A percentile compares a stretch with the other conserved stretches of the same genome.
These are phyloP conservation scores for Apophysomyces elegans DNA, from an alignment of 371 early-diverging fungal genomes.

Conservation along the genomic window DNA sequence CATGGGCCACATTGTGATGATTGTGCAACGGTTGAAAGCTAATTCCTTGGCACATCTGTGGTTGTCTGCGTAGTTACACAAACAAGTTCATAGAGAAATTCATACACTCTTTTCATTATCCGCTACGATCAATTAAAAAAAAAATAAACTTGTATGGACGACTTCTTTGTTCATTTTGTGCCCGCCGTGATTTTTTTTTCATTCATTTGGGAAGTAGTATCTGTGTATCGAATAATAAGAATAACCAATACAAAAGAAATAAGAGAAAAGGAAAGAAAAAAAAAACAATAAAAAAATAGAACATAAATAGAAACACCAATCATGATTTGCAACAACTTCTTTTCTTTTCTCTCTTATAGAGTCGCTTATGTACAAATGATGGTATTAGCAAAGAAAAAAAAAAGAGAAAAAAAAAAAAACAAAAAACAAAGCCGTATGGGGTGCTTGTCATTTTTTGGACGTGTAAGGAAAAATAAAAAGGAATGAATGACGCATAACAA, in stretches of 20 bases:
- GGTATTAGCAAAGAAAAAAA: not conserved
- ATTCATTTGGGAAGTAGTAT: too few species aligned
- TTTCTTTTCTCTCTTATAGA: conserved; percentile 7
- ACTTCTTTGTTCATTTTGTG: not conserved
- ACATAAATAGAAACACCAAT: conserved; percentile 6
- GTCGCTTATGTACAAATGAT: conserved; percentile 10
- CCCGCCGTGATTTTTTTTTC: too few species aligned
- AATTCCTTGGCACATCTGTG: conserved; percentile 4
- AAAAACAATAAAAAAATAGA: not conserved
- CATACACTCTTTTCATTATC: not conserved
- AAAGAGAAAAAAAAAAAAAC: too few species aligned
- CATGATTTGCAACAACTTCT: conserved; percentile 10
- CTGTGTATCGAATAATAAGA: too few species aligned
- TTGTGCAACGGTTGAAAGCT: conserved; percentile 5
- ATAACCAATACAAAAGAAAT: too few species aligned
- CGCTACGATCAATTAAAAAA: not conserved
- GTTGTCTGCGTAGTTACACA: not conserved
- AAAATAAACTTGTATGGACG: not conserved
- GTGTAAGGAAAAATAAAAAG: not conserved
- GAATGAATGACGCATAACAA: conserved; percentile 10
- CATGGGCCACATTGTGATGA: conserved; percentile 7
- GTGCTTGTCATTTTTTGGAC: not conserved
- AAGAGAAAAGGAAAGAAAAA: not conserved
- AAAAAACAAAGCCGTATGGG: not conserved
- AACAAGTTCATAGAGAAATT: not conserved